Percentiles rank a stretch among this genome's conserved stretches.
These are phyloP conservation scores for Apophysomyces sp. DNA, from an alignment of 371 early-diverging fungal genomes.

Conservation along the genomic window DNA sequence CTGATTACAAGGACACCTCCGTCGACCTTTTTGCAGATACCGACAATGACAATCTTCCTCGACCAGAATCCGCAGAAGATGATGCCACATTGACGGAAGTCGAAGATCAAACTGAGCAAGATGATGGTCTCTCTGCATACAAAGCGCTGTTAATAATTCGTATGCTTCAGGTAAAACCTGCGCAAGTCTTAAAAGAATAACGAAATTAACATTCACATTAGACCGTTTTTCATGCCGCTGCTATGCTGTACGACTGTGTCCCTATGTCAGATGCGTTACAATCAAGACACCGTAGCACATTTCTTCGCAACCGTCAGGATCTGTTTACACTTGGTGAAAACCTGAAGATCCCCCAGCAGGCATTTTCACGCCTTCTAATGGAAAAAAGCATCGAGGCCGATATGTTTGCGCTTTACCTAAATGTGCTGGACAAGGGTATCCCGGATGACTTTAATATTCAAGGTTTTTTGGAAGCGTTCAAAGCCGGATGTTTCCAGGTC, in stretches of 20 bases:
- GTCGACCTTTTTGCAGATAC: background rate
- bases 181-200: background rate
- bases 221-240: conserved; percentile 40
- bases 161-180: conserved; percentile 37
- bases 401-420: conserved; percentile 46
- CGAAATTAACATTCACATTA: conserved; percentile 4
- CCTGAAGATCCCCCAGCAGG: conserved; percentile 21
- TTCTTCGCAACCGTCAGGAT: conserved; percentile 23
- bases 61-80: background rate
- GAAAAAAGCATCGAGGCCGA: conserved; percentile 62
- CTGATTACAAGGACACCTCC: no score
- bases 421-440: conserved; percentile 27
- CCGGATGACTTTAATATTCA: conserved; percentile 23
- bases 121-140: conserved; percentile 29
- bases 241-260: conserved; percentile 25
- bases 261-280: background rate
- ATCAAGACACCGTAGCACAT: conserved; percentile 5
- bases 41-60: background rate
- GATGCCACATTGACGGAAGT: background rate
- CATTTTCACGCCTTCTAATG: conserved; percentile 38
- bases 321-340: conserved; percentile 31
- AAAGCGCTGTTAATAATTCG: conserved; percentile 42
- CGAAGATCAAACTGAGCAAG: background rate
- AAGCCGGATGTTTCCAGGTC: conserved; percentile 39
- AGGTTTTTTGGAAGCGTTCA: conserved; percentile 31